These are phyloP conservation scores for Rhizoctonia solani DNA, from an alignment of 1,284 basidiomycete genomes.

Conservation along the genomic window DNA sequence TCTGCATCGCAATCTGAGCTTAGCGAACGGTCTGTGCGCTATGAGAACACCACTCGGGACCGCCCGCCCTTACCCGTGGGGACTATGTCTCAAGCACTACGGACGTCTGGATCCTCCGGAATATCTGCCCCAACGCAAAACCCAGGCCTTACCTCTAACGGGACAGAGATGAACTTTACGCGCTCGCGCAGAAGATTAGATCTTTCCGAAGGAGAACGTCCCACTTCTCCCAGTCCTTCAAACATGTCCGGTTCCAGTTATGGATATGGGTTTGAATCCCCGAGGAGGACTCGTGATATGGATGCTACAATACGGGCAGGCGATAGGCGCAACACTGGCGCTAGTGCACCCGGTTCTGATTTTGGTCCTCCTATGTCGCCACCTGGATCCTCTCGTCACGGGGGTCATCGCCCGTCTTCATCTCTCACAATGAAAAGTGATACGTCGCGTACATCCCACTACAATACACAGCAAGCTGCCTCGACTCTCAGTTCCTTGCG, in stretches of 20 bases:
- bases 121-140: slow-evolving; percentile 81
- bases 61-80: slow-evolving; percentile 63
- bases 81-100: slow-evolving; percentile 60
- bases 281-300: slow-evolving; percentile 29
- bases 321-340: slow-evolving; percentile 10
- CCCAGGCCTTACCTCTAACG: slow-evolving; percentile 67
- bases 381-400: slow-evolving; percentile 23
- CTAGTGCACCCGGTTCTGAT: slow-evolving; percentile 23
- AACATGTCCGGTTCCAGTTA: slow-evolving; percentile 18
- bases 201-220: slow-evolving; percentile 24
- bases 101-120: slow-evolving; percentile 45
- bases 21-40: slow-evolving; percentile 67
- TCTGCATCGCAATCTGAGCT: slow-evolving; percentile 53
- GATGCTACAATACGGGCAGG: slow-evolving; percentile 25
- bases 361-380: slow-evolving; percentile 31
- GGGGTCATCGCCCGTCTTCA: slow-evolving; percentile 54
- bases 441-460: slow-evolving; percentile 61
- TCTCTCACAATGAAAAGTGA: slow-evolving; percentile 63
- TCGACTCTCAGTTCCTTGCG: slow-evolving; percentile 54
- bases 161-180: slow-evolving; percentile 60
- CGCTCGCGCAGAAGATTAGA: slow-evolving; percentile 13
- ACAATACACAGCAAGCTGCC: too few relatives aligned
- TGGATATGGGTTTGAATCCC: slow-evolving; percentile 14
- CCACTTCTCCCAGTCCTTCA: slow-evolving; percentile 17
- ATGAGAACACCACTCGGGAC: slow-evolving; percentile 64